Conservation (phyloP, 1,284 basidiomycete genomes). For the Afroboletus lepidellus region DNA sequence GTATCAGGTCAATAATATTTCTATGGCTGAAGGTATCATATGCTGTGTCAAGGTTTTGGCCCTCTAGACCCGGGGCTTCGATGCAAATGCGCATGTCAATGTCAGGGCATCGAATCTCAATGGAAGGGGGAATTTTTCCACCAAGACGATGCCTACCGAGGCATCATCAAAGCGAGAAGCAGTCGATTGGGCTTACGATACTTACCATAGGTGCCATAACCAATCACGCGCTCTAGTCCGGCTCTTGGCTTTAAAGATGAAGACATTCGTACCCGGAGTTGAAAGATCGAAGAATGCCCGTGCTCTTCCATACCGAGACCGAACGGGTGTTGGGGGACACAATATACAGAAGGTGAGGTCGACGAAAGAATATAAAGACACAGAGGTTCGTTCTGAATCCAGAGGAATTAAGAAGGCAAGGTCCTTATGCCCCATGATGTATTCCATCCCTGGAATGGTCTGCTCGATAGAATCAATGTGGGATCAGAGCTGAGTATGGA, state of each 20-base stretch:
- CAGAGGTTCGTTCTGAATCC: slow-evolving; percentile 50
- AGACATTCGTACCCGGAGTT: slow-evolving; percentile 71
- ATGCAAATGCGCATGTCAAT: slow-evolving; percentile 41
- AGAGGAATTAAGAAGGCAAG: slow-evolving; percentile 72
- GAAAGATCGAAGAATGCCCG: slow-evolving; percentile 45
- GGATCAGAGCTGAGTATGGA: neutral
- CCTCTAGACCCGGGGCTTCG: slow-evolving; percentile 25
- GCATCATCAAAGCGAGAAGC: slow-evolving; percentile 5
- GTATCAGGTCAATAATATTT: slow-evolving; percentile 61
- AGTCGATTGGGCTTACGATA: neutral
- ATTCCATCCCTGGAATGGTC: slow-evolving; percentile 62
- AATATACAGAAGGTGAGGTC: slow-evolving; percentile 79
- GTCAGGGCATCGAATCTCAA: slow-evolving; percentile 36
- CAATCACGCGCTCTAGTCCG: slow-evolving; percentile 76
- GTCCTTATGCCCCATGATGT: slow-evolving; percentile 62
- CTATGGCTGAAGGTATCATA: slow-evolving; percentile 53
- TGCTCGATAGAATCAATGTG: slow-evolving; percentile 30
- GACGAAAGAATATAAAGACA: slow-evolving; percentile 80
- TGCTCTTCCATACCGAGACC: slow-evolving; percentile 38
- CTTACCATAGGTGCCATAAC: slow-evolving; percentile 78
- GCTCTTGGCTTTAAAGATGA: slow-evolving; percentile 74
- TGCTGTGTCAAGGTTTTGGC: slow-evolving; percentile 27
- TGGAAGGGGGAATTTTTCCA: slow-evolving; percentile 43
- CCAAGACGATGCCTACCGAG: slow-evolving; percentile 59
- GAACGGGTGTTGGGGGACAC: slow-evolving; percentile 54